Base-by-base conservation (phyloP, 495 filamentous ascomycete species). In the Cercophora newfieldiana region DNA sequence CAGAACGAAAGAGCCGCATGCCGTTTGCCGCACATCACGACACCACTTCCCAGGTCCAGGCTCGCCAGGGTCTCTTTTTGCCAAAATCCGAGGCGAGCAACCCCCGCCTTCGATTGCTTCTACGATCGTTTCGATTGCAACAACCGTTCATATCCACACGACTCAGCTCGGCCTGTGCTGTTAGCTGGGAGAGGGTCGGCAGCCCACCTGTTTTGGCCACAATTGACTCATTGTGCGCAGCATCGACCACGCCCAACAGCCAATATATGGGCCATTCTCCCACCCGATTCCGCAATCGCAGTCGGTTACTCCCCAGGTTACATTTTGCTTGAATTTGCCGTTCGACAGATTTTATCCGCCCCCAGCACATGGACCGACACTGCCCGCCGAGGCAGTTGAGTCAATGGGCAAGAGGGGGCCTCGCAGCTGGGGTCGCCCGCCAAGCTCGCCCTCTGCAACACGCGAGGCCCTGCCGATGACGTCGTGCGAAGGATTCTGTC, bases 1-100 rank as follows among this genome's bases (percentile, higher is more conserved):
- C 50, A 53, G 50, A 53, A 53, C 50, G 24, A 53, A 53, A 44
- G 37, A 44, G 37, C 37, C 37, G 50, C 50, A 26, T 24, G 50
- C 50, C 50, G 24, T 22, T 53, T 53, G 50, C 21, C 50, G 50
- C 50, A 22, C 2, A 53, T 16, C 37, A 44, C 18, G 10, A 44
- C 37, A 44, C 37, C 37, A 44, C 37, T 14, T 44, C 37, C 37
- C 37, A 44, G 37, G 12, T 44, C 10, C 37, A 44, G 3, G 37
- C 10, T 44, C 37, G n/a, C n/a, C n/a, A n/a, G n/a, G n/a, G n/a
- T n/a, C n/a, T n/a, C 37, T 16, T 44, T 44, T 44, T 44, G 37
- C 10, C 37, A 44, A 44, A 44, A 44, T 44, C 37, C 37, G 18
- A 44, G n/a, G 37, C 37, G 37, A 44, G 37, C 37, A 44, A 44